Evolutionary conservation across 169 alveolate genomes (phyloP).

Genomic region (Plasmodium cynomolgi): DNA sequence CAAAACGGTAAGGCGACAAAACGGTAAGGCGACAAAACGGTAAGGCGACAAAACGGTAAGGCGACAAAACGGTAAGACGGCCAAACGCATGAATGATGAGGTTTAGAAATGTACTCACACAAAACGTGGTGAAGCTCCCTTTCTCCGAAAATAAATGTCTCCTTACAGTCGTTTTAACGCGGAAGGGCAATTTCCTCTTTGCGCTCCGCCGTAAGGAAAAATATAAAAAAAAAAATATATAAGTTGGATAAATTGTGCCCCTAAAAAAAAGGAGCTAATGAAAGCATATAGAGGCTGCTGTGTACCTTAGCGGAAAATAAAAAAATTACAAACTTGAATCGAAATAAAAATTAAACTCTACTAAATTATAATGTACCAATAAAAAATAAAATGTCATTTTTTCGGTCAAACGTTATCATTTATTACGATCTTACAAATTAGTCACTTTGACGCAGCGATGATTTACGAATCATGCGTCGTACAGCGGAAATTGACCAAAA

Average conservation of each 20-base stretch:
- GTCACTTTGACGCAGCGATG: no score
- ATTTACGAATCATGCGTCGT: no score
- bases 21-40: not conserved
- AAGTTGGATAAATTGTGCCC: not conserved
- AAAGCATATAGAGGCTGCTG: not conserved
- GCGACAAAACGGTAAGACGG: not conserved
- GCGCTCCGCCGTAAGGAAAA: not conserved
- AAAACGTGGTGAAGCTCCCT: not conserved
- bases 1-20: not conserved
- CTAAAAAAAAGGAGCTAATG: not conserved
- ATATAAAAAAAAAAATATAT: not conserved
- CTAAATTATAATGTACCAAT: no score
- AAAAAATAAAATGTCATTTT: no score
- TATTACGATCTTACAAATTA: no score
- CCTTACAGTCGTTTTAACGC: not conserved
- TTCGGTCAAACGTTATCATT: no score
- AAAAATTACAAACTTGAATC: not conserved
- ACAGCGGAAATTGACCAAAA: no score
- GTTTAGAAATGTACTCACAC: not conserved
- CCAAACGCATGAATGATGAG: no score
- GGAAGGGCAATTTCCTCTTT: not conserved
- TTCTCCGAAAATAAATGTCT: not conserved
- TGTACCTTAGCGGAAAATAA: not conserved
- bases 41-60: not conserved
- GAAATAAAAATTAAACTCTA: no score